Evolutionary conservation across 352 stramenopile genomes (phyloP).

Genomic region (Globisporangium nodosum): DNA sequence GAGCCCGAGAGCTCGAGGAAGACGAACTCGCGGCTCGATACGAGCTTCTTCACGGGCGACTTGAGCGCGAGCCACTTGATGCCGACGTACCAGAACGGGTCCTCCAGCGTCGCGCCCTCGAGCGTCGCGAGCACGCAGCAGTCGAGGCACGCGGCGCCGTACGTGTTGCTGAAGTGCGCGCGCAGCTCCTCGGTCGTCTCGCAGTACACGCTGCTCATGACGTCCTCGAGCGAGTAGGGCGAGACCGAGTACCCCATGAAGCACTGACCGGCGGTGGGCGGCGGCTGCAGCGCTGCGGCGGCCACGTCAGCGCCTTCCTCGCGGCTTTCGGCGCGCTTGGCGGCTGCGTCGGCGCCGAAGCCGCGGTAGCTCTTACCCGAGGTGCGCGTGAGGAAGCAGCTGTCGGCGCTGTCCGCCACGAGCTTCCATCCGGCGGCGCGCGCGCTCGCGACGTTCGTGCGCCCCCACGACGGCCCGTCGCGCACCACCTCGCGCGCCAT

Average conservation of each 20-base stretch:
- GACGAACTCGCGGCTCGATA: conserved; percentile 63
- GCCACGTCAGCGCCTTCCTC: background rate
- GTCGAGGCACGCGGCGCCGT: conserved; percentile 53
- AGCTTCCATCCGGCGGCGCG: conserved; percentile 53
- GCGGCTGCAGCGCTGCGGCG: background rate
- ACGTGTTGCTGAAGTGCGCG: conserved; percentile 28
- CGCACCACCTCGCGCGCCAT: conserved; percentile 41
- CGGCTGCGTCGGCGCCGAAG: background rate
- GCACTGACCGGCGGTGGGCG: conserved; percentile 23
- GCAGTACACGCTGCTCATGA: conserved; percentile 56
- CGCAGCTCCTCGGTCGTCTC: conserved; percentile 54
- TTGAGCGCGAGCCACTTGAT: conserved; percentile 72
- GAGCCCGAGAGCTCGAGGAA: conserved; percentile 65
- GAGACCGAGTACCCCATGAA: conserved; percentile 59
- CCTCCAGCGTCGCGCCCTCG: conserved; percentile 48
- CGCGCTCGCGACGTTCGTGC: conserved; percentile 44
- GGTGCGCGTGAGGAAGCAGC: conserved; percentile 38
- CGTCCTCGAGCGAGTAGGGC: conserved; percentile 58
- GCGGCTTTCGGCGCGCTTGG: background rate
- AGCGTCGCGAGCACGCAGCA: conserved; percentile 58
- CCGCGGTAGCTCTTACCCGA: conserved; percentile 24
- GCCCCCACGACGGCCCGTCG: conserved; percentile 58
- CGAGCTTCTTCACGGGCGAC: conserved; percentile 51
- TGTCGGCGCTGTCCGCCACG: conserved; percentile 24
- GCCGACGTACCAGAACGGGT: conserved; percentile 74